Conservation (phyloP, 192 early-diverging fungal species). For the Coemansia sp. region DNA sequence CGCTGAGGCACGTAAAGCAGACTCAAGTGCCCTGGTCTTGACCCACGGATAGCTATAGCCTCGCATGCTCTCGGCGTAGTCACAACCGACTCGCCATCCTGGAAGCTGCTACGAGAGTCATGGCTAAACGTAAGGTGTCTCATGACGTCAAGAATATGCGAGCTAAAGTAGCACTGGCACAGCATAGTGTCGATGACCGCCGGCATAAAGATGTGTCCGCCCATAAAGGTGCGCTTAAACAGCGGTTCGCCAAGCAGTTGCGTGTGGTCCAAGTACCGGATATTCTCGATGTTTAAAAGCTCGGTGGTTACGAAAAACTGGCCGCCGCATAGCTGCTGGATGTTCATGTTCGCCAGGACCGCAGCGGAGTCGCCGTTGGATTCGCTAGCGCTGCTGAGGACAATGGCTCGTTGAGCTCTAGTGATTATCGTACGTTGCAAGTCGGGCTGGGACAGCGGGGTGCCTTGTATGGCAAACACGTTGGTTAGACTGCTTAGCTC, state of each 20-base stretch:
- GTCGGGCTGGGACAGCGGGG: constrained; percentile 39
- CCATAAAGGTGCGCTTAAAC: constrained; percentile 51
- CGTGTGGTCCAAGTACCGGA: constrained; percentile 46
- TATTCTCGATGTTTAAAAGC: constrained; percentile 38
- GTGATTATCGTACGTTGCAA: constrained; percentile 36
- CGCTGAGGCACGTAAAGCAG: constrained; percentile 29
- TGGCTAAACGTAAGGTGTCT: constrained; percentile 48
- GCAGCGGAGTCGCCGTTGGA: constrained; percentile 32
- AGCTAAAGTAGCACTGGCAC: constrained; percentile 54
- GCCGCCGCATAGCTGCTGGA: constrained; percentile 31
- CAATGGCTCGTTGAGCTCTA: constrained; percentile 40
- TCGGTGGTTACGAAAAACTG: constrained; percentile 47
- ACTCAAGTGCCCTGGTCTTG: constrained; percentile 15
- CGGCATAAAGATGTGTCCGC: constrained; percentile 50
- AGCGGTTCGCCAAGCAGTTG: constrained; percentile 45
- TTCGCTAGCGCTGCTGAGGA: constrained; percentile 26
- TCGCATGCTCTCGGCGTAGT: constrained; percentile 13
- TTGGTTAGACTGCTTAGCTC: constrained; percentile 22
- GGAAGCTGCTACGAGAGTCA: not conserved
- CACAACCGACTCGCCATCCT: not conserved
- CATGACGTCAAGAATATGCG: constrained; percentile 47
- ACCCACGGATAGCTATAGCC: constrained; percentile 8
- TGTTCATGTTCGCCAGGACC: constrained; percentile 50
- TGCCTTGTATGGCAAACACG: constrained; percentile 46
- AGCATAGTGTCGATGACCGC: constrained; percentile 44